Conservation (phyloP, 345 rosid genomes). For the Populus euphratica region DNA sequence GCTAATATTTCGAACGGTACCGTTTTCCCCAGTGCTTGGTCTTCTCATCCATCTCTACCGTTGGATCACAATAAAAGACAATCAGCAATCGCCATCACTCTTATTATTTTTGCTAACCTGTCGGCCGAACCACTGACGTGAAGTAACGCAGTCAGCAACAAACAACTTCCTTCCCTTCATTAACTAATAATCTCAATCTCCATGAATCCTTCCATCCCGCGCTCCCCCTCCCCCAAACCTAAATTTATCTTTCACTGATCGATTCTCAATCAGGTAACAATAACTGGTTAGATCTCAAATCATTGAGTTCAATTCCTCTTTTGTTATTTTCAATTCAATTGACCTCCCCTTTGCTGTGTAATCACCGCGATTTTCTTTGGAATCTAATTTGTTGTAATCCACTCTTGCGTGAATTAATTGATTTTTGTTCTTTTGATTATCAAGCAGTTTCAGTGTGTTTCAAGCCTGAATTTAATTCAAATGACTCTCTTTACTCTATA, state of each 20-base stretch:
- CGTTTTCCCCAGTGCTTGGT: neutral
- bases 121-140: conserved; percentile 3
- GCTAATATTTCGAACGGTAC: neutral
- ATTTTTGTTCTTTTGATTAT: neutral
- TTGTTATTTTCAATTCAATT: neutral
- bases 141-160: conserved; percentile 2
- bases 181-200: neutral
- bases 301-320: neutral
- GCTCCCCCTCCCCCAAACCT: conserved; percentile 14
- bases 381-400: neutral
- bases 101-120: neutral
- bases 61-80: neutral
- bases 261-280: conserved; percentile 12
- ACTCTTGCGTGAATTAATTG: neutral
- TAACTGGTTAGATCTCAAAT: conserved; percentile 11
- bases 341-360: neutral
- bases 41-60: neutral
- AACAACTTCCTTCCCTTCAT: neutral
- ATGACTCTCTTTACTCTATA: neutral
- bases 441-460: neutral
- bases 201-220: neutral
- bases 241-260: conserved; percentile 3
- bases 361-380: neutral
- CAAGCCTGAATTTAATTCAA: neutral
- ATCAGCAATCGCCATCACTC: neutral